Conservation (phyloP, 441 rosid species). For the Corymbia calophylla region DNA sequence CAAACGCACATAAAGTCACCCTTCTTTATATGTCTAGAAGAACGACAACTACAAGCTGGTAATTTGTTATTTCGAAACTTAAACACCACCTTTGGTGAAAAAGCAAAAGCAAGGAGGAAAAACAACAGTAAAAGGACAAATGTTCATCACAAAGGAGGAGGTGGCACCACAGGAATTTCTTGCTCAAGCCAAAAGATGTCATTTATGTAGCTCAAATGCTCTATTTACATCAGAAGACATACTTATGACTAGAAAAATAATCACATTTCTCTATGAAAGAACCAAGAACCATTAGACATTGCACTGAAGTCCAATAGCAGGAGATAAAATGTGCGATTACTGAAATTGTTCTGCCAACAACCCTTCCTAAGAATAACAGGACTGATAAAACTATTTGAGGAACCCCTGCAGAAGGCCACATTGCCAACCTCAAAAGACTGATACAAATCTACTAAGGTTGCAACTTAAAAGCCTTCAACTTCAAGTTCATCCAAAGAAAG, state of each 20-base stretch:
- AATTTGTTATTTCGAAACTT: neutral
- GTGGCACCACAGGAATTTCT: neutral
- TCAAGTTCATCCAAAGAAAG: neutral
- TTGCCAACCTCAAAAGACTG: neutral
- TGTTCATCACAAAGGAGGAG: neutral
- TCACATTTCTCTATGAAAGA: neutral
- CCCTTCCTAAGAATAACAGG: neutral
- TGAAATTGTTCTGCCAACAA: neutral
- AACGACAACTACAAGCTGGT: neutral
- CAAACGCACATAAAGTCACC: neutral
- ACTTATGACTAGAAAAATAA: neutral
- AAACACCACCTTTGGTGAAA: neutral
- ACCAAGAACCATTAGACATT: neutral
- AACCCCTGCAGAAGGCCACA: neutral
- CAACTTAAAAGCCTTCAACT: neutral
- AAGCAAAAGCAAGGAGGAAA: neutral
- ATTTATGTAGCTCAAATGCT: neutral
- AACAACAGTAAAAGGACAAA: neutral
- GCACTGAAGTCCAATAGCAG: neutral
- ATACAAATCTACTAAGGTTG: neutral
- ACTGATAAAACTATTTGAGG: neutral
- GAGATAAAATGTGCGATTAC: neutral
- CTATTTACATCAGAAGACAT: neutral
- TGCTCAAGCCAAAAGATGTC: neutral
- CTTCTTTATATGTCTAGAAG: neutral